A percentile compares a stretch with the other conserved stretches of the same genome.
These are phyloP conservation scores for Chalaropsis thielavioides DNA, from an alignment of 2,329 filamentous ascomycete genomes.

Conservation along the genomic window DNA sequence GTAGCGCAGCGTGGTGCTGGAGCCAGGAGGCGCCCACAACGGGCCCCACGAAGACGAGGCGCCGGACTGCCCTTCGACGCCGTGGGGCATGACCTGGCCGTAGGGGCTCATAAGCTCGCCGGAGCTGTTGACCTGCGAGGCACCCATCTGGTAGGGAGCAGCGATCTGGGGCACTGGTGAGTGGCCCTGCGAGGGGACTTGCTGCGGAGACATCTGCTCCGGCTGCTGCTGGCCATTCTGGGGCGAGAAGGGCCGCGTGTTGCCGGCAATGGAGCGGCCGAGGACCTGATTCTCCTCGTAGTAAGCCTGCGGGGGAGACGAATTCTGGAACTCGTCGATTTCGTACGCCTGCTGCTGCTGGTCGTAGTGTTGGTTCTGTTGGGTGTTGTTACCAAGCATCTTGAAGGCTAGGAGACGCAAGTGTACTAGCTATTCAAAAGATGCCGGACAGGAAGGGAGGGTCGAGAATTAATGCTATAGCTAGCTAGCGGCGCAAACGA, in stretches of 20 bases:
- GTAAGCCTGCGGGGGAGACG: slow-evolving; percentile 20
- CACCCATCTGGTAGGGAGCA: slow-evolving; percentile 5
- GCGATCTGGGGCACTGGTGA: slow-evolving; percentile 17
- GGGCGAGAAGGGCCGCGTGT: slow-evolving; percentile 18
- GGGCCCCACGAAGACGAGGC: slow-evolving; percentile 16
- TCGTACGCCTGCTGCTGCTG: slow-evolving; percentile 21
- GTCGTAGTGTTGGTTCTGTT: slow-evolving; percentile 22
- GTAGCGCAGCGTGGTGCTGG: slow-evolving; percentile 15
- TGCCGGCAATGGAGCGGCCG: slow-evolving; percentile 22
- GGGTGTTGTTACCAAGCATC: slow-evolving; percentile 26
- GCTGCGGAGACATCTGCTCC: slow-evolving; percentile 18
- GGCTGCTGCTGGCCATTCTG: slow-evolving; percentile 14
- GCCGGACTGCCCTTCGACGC: slow-evolving; percentile 3
- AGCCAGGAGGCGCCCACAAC: slow-evolving; percentile 13
- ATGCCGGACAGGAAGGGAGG: neutral
- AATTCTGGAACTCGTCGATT: slow-evolving; percentile 17
- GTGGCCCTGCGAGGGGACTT: slow-evolving; percentile 21
- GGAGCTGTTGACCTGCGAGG: slow-evolving; percentile 10
- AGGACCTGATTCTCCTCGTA: slow-evolving; percentile 22
- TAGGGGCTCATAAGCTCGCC: slow-evolving; percentile 15
- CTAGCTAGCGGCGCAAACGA: neutral
- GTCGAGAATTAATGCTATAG: neutral
- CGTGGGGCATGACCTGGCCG: slow-evolving; percentile 10
- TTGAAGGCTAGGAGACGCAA: slow-evolving; percentile 20
- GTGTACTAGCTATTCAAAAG: neutral